A percentile compares a stretch with the other conserved stretches of the same genome.
Conservation (phyloP, 164 flowering plant genomes). For the Piper longum region DNA sequence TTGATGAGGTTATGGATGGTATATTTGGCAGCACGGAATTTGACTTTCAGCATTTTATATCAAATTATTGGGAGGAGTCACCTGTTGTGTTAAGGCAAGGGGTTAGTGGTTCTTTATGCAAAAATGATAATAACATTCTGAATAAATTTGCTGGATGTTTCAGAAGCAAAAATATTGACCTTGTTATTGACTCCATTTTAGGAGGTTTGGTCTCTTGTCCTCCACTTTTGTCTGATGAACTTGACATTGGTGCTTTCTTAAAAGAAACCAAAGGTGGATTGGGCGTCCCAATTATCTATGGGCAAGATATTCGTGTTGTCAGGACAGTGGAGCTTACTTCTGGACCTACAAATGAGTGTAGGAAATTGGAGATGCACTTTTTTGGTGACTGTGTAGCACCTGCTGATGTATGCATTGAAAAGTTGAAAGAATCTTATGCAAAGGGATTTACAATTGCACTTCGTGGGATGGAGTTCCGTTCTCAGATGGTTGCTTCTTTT, state of each 20-base stretch:
- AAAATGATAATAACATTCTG: constrained; percentile 18
- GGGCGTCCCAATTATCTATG: constrained; percentile 40
- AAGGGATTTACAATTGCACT: constrained; percentile 63
- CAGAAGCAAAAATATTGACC: constrained; percentile 12
- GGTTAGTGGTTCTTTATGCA: background rate
- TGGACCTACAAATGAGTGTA: background rate
- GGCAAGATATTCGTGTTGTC: constrained; percentile 57
- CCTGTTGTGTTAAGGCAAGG: constrained; percentile 25
- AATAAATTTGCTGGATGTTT: constrained; percentile 18
- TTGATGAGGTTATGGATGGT: constrained; percentile 16
- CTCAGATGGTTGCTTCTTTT: constrained; percentile 33
- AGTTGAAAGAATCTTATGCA: constrained; percentile 40
- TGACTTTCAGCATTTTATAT: constrained; percentile 31
- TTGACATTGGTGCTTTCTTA: constrained; percentile 38
- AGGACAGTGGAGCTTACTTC: constrained; percentile 22
- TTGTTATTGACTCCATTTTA: constrained; percentile 30
- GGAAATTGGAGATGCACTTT: constrained; percentile 39
- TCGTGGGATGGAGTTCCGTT: constrained; percentile 72
- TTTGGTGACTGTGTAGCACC: constrained; percentile 12
- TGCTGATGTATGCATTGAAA: constrained; percentile 13
- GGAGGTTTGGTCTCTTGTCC: constrained; percentile 42
- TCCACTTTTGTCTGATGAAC: constrained; percentile 57
- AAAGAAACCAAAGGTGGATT: constrained; percentile 32
- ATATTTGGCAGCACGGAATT: constrained; percentile 25
- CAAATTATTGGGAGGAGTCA: constrained; percentile 44